A percentile compares a stretch with the other conserved stretches of the same genome.
phyloP scores from a whole-genome alignment of 805 yeast genomes.

The Grigorovia transvaalensis region DNA sequence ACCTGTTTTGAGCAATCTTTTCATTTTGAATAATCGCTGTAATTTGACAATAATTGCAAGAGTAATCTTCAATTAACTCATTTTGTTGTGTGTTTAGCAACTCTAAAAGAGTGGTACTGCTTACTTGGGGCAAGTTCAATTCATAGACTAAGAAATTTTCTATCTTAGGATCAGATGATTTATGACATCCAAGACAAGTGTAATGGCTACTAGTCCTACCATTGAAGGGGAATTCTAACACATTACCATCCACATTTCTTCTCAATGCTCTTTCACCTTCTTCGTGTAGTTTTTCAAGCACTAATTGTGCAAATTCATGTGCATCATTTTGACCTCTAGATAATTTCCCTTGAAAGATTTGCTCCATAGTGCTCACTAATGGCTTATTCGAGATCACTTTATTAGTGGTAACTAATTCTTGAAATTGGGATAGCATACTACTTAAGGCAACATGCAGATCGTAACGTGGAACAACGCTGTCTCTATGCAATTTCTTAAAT shows the following conservation, averaged over 20 bases:
- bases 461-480: conserved; percentile 5
- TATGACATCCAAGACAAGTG: conserved; percentile 58
- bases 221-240: conserved; percentile 56
- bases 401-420: conserved; percentile 46
- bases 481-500: too few relatives aligned
- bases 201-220: conserved; percentile 60
- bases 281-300: conserved; percentile 64
- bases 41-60: conserved; percentile 64
- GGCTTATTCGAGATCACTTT: conserved; percentile 68
- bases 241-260: not conserved
- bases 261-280: conserved; percentile 42
- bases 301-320: conserved; percentile 76
- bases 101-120: conserved; percentile 37
- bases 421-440: conserved; percentile 42
- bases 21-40: conserved; percentile 32
- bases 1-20: conserved; percentile 10
- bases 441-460: conserved; percentile 47
- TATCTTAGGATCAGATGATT: conserved; percentile 45
- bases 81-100: conserved; percentile 47
- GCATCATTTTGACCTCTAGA: conserved; percentile 89
- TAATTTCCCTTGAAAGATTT: conserved; percentile 59
- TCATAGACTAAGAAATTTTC: conserved; percentile 64
- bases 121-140: conserved; percentile 55
- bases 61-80: conserved; percentile 69
- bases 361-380: conserved; percentile 61